Percentiles rank a stretch among this genome's conserved stretches.
phyloP scores from a whole-genome alignment of 345 rosid genomes.

The Melastoma malabathricum region DNA sequence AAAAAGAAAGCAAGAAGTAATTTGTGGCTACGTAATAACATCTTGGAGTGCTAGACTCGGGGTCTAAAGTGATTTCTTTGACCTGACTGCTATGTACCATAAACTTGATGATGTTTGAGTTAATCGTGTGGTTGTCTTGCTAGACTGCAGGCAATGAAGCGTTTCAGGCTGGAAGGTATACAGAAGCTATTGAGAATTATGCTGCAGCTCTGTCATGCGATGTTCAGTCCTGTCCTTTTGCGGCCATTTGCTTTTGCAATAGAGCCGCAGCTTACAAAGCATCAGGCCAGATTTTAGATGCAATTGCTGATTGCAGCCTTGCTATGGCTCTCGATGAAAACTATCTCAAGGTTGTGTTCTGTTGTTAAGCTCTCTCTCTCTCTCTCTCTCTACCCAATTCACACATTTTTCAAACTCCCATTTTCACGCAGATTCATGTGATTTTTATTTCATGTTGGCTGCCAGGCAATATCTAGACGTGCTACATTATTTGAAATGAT shows the following conservation, averaged over 20 bases:
- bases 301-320: conserved; percentile 94
- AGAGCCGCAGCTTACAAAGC: conserved; percentile 93
- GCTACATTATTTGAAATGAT: conserved; percentile 76
- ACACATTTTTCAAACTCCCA: neutral
- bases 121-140: neutral
- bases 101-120: neutral
- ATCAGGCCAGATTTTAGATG: conserved; percentile 66
- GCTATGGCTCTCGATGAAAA: conserved; percentile 86
- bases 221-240: conserved; percentile 79
- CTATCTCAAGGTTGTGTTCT: conserved; percentile 60
- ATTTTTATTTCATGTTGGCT: conserved; percentile 1
- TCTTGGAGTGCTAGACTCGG: no score
- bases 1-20: no score
- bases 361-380: neutral
- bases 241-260: conserved; percentile 91
- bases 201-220: conserved; percentile 65
- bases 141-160: conserved; percentile 95
- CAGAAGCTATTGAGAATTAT: conserved; percentile 88
- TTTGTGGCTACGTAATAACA: no score
- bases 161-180: conserved; percentile 70
- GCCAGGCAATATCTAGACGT: conserved; percentile 83
- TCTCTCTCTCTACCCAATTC: neutral
- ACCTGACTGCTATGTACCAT: no score
- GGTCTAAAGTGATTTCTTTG: no score
- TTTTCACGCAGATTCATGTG: neutral